Percentiles rank a stretch among this genome's conserved stretches.
phyloP scores from a whole-genome alignment of 2,329 filamentous ascomycete species.

The Allantophomopsis cytisporea region DNA sequence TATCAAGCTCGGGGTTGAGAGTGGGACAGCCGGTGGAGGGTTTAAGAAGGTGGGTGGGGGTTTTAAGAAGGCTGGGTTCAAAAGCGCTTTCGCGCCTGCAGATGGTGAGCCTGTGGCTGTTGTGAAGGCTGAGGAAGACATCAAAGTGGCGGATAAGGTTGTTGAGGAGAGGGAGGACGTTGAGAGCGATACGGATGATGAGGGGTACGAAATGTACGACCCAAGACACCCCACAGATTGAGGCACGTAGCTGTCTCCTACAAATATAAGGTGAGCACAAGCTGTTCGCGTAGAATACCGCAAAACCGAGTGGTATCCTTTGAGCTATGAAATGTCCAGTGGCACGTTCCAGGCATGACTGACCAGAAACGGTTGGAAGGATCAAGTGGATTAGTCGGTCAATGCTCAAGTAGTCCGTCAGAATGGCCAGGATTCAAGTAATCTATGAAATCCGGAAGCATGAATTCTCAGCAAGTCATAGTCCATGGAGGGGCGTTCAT shows the following conservation, averaged over 20 bases:
- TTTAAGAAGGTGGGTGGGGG: slow-evolving; percentile 25
- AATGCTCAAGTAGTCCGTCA: too few relatives aligned
- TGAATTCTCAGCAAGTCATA: too few relatives aligned
- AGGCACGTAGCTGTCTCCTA: slow-evolving; percentile 12
- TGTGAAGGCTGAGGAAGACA: slow-evolving; percentile 19
- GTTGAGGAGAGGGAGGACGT: slow-evolving; percentile 40
- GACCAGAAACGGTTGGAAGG: too few relatives aligned
- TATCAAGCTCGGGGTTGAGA: slow-evolving; percentile 42
- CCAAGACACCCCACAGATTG: slow-evolving; percentile 46
- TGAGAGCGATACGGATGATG: slow-evolving; percentile 55
- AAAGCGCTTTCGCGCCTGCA: slow-evolving; percentile 54
- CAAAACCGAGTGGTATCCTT: too few relatives aligned
- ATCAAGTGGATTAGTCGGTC: too few relatives aligned
- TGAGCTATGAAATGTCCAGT: too few relatives aligned
- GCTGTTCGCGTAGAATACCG: too few relatives aligned
- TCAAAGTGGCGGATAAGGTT: slow-evolving; percentile 13
- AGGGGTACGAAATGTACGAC: slow-evolving; percentile 57
- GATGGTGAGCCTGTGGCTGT: slow-evolving; percentile 27
- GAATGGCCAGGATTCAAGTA: too few relatives aligned
- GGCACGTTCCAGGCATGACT: too few relatives aligned
- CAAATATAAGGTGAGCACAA: too few relatives aligned
- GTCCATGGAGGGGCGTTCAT: too few relatives aligned
- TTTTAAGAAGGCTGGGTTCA: slow-evolving; percentile 77
- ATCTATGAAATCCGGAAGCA: too few relatives aligned
- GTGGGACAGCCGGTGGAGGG: slow-evolving; percentile 10